These are phyloP conservation scores for Elsinoe necatrix DNA, from an alignment of 2,329 filamentous ascomycete species.

Conservation along the genomic window DNA sequence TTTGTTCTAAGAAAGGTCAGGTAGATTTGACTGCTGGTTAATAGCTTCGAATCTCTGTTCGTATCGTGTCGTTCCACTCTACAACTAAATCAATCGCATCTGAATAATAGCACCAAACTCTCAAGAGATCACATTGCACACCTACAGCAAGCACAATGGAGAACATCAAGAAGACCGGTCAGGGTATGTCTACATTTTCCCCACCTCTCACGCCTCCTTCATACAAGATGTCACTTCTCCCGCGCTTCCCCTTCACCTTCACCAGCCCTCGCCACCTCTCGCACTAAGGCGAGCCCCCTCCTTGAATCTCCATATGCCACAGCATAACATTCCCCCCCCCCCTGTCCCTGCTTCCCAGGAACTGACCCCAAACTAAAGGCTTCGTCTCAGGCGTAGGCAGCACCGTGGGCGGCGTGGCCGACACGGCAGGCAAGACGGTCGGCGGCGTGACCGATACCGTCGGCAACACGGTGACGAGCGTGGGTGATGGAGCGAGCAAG, in stretches of 20 bases:
- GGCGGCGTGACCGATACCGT: conserved; percentile 24
- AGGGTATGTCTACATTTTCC: background rate
- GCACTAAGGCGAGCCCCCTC: too few species aligned
- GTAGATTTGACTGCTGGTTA: background rate
- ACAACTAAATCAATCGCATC: background rate
- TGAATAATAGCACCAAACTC: background rate
- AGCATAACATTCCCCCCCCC: too few species aligned
- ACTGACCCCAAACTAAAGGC: background rate
- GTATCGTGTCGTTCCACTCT: too few species aligned
- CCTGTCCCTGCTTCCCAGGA: background rate
- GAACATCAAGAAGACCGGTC: conserved; percentile 13
- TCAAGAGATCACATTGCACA: background rate
- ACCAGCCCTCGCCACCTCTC: too few species aligned
- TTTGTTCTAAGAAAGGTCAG: background rate
- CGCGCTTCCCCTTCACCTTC: too few species aligned
- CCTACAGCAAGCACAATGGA: background rate
- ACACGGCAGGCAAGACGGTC: conserved; percentile 29
- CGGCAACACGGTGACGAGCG: conserved; percentile 26
- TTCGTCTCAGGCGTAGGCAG: conserved; percentile 28
- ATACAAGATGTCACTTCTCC: too few species aligned
- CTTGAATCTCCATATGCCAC: too few species aligned
- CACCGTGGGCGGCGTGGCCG: conserved; percentile 28
- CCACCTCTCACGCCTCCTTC: too few species aligned
- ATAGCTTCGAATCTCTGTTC: too few species aligned
- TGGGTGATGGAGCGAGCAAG: conserved; percentile 18